phyloP scores from a whole-genome alignment of 371 early-diverging fungal genomes.

The Mortierella polycephala region DNA sequence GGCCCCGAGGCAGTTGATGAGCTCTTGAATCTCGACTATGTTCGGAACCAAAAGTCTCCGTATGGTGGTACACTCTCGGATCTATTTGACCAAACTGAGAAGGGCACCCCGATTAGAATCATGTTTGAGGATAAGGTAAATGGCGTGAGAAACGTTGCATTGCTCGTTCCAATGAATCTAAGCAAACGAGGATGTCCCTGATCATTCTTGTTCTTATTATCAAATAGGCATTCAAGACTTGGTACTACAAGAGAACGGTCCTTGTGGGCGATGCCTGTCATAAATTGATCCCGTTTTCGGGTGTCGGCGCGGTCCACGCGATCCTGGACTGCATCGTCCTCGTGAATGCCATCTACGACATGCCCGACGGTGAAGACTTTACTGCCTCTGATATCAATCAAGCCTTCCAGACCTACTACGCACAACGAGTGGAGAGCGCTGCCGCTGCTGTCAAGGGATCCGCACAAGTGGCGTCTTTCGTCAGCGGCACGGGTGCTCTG shows the following conservation, averaged over 20 bases:
- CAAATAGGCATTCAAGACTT: slow-evolving; percentile 32
- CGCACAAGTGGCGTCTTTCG: slow-evolving; percentile 10
- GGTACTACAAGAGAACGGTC: slow-evolving; percentile 39
- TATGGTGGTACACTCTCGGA: slow-evolving; percentile 33
- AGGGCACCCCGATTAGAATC: slow-evolving; percentile 21
- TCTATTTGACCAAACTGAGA: slow-evolving; percentile 30
- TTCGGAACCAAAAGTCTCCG: slow-evolving; percentile 23
- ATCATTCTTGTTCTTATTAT: not conserved
- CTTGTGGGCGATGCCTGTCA: slow-evolving; percentile 48
- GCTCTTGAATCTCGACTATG: slow-evolving; percentile 14
- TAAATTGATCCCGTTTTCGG: slow-evolving; percentile 34
- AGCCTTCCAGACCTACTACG: slow-evolving; percentile 35
- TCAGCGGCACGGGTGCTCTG: not conserved
- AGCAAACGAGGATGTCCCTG: not conserved
- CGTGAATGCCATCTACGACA: slow-evolving; percentile 36
- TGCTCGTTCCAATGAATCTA: no score
- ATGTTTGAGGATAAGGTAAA: slow-evolving; percentile 45
- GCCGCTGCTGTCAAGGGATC: slow-evolving; percentile 28
- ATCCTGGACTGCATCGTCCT: slow-evolving; percentile 39
- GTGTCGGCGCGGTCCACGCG: slow-evolving; percentile 31
- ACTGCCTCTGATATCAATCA: slow-evolving; percentile 14
- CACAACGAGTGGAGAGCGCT: slow-evolving; percentile 19
- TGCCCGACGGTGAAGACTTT: slow-evolving; percentile 33
- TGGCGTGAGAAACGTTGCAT: no score
- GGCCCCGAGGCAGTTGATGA: slow-evolving; percentile 27